Evolutionary conservation across 2,329 filamentous ascomycete genomes (phyloP).

Genomic region (Colletotrichum siamense): DNA sequence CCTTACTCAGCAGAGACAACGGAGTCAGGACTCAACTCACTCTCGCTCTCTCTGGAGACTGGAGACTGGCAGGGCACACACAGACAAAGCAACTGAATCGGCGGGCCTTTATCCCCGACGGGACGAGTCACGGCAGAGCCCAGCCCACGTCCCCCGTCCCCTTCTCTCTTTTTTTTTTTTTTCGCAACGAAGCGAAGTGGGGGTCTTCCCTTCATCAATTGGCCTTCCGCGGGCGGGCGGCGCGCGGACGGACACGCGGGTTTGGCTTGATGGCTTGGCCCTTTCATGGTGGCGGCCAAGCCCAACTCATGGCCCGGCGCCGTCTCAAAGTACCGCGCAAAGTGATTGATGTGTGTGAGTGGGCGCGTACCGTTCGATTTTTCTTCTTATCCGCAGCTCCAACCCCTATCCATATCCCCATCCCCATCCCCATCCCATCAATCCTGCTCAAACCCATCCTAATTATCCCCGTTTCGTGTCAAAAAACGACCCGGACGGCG

Average conservation of each 20-base stretch:
- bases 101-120: not conserved
- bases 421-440: not conserved
- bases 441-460: not conserved
- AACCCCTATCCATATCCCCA: not conserved
- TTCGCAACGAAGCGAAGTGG: not conserved
- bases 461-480: not conserved
- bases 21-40: not conserved
- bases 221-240: not conserved
- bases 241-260: not conserved
- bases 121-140: not conserved
- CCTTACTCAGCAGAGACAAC: not conserved
- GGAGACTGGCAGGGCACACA: not conserved
- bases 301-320: not conserved
- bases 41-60: not conserved
- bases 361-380: not conserved
- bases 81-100: not conserved
- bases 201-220: not conserved
- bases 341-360: not conserved
- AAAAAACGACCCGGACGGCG: not conserved
- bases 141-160: not conserved
- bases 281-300: not conserved
- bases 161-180: not conserved
- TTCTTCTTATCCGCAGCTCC: not conserved
- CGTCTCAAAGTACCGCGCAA: not conserved
- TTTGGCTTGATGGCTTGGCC: not conserved